Conservation (phyloP, 1,139 yeast species). For the Protomyces pachydermus region DNA sequence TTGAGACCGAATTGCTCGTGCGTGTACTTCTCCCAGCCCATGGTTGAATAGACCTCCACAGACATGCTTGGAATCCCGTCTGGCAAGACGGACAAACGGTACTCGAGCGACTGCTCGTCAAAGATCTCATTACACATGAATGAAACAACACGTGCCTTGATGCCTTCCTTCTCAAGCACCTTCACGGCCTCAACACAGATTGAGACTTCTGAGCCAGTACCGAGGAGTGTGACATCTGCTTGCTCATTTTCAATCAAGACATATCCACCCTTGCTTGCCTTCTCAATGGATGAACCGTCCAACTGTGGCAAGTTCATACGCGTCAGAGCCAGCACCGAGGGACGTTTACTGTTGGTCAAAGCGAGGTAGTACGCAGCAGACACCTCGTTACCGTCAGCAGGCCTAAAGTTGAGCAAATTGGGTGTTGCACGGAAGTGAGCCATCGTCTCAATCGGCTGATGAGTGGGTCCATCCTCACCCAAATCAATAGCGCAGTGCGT, state of each 20-base stretch:
- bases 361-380: slow-evolving; percentile 93
- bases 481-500: slow-evolving; percentile 98
- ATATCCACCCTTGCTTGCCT: slow-evolving; percentile 95
- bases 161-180: slow-evolving; percentile 59
- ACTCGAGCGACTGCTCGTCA: slow-evolving; percentile 73
- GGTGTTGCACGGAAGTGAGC: slow-evolving; percentile 98
- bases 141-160: slow-evolving; percentile 79
- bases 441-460: slow-evolving; percentile 98
- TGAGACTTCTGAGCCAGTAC: slow-evolving; percentile 95
- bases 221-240: slow-evolving; percentile 74
- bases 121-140: slow-evolving; percentile 90
- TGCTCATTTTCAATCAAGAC: slow-evolving; percentile 52
- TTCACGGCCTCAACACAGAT: slow-evolving; percentile 77
- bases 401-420: slow-evolving; percentile 96
- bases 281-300: slow-evolving; percentile 86
- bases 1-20: slow-evolving; percentile 95
- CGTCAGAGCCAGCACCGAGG: slow-evolving; percentile 84
- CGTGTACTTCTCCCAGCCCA: slow-evolving; percentile 92
- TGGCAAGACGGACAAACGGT: slow-evolving; percentile 82
- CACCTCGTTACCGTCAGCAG: slow-evolving; percentile 99
- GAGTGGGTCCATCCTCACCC: slow-evolving; percentile 99
- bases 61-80: slow-evolving; percentile 91
- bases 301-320: slow-evolving; percentile 98
- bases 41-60: slow-evolving; percentile 87
- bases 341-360: slow-evolving; percentile 65